Percentiles rank a stretch among this genome's conserved stretches.
Conservation (phyloP, 1,284 basidiomycete species). For the Marasmius tenuissimus region DNA sequence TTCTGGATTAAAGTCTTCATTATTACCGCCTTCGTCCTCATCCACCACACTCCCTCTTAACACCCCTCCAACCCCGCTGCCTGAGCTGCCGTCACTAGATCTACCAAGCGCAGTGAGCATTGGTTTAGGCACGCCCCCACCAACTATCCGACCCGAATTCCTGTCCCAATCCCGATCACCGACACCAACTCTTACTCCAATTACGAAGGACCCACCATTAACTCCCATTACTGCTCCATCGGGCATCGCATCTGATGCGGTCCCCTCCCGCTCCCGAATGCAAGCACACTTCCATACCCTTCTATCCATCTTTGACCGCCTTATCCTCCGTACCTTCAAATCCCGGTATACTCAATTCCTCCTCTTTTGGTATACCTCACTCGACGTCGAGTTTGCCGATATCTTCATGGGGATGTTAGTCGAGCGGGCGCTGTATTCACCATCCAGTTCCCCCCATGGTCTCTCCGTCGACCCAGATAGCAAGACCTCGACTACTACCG, state of each 20-base stretch:
- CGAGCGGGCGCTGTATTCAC: constrained; percentile 78
- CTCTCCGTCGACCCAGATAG: constrained; percentile 5
- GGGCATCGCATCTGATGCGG: too few relatives aligned
- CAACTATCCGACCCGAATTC: background rate
- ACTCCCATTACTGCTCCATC: too few relatives aligned
- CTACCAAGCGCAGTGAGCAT: constrained; percentile 21
- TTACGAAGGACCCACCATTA: background rate
- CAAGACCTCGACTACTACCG: constrained; percentile 12
- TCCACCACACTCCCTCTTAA: constrained; percentile 15
- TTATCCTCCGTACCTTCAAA: constrained; percentile 93
- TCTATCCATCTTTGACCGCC: constrained; percentile 90
- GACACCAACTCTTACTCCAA: constrained; percentile 16
- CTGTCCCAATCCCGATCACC: constrained; percentile 16
- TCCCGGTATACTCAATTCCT: constrained; percentile 98
- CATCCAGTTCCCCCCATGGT: constrained; percentile 28
- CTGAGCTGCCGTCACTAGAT: constrained; percentile 38
- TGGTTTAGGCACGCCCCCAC: constrained; percentile 10
- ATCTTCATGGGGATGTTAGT: constrained; percentile 93
- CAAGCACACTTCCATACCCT: constrained; percentile 82
- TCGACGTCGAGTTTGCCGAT: constrained; percentile 88
- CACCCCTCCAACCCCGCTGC: constrained; percentile 23
- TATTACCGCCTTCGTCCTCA: constrained; percentile 27
- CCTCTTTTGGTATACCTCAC: constrained; percentile 92
- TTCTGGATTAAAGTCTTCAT: constrained; percentile 46
- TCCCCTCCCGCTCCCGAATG: constrained; percentile 24